phyloP scores from a whole-genome alignment of 192 early-diverging fungal genomes.

The Kappamyces sp. region DNA sequence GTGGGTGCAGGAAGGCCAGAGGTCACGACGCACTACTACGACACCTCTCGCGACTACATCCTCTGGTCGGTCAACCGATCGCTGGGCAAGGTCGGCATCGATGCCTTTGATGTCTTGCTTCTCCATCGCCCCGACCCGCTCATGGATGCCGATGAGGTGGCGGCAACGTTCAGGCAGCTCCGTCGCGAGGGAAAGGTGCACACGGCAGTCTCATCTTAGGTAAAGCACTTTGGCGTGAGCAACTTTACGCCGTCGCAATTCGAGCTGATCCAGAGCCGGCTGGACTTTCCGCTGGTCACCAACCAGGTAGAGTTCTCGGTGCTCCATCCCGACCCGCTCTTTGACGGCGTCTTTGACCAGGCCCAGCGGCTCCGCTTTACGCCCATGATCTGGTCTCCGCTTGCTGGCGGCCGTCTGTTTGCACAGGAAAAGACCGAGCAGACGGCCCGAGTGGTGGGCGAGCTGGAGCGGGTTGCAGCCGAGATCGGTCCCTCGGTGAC shows the following conservation, averaged over 20 bases:
- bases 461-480: slow-evolving; percentile 21
- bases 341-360: slow-evolving; percentile 35
- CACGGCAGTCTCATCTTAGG: background rate
- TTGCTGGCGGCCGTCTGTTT: slow-evolving; percentile 32
- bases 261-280: slow-evolving; percentile 30
- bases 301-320: slow-evolving; percentile 40
- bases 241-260: slow-evolving; percentile 25
- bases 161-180: slow-evolving; percentile 23
- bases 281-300: slow-evolving; percentile 31
- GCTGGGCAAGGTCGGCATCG: slow-evolving; percentile 6
- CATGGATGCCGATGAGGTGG: slow-evolving; percentile 19
- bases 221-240: slow-evolving; percentile 26
- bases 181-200: slow-evolving; percentile 22
- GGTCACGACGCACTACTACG: slow-evolving; percentile 22
- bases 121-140: slow-evolving; percentile 17
- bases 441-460: slow-evolving; percentile 19
- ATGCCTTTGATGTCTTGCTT: slow-evolving; percentile 7
- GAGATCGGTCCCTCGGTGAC: slow-evolving; percentile 25
- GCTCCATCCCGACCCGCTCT: slow-evolving; percentile 18
- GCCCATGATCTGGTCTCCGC: slow-evolving; percentile 38
- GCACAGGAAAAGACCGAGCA: slow-evolving; percentile 12
- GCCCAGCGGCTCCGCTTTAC: slow-evolving; percentile 21
- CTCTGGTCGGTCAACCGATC: slow-evolving; percentile 4
- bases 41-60: slow-evolving; percentile 5
- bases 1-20: background rate